phyloP scores from a whole-genome alignment of 2,329 filamentous ascomycete genomes.

The Apiospora marii region DNA sequence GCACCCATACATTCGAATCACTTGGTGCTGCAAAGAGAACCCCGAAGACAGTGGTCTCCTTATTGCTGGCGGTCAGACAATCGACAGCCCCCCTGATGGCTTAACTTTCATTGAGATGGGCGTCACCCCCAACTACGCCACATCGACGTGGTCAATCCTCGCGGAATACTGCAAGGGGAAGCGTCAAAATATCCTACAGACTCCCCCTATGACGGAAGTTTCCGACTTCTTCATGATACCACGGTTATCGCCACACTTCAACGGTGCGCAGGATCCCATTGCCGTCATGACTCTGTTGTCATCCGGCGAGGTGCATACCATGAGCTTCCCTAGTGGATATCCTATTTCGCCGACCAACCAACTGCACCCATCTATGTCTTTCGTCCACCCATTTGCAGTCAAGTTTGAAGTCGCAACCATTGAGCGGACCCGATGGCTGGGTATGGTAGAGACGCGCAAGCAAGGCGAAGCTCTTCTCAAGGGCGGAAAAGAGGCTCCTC shows the following conservation, averaged over 20 bases:
- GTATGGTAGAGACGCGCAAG: slow-evolving; percentile 83
- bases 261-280: slow-evolving; percentile 88
- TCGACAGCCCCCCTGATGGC: slow-evolving; percentile 73
- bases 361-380: slow-evolving; percentile 84
- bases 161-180: slow-evolving; percentile 83
- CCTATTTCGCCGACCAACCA: slow-evolving; percentile 93
- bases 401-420: slow-evolving; percentile 76
- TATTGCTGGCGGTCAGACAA: slow-evolving; percentile 80
- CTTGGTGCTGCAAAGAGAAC: slow-evolving; percentile 95
- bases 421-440: slow-evolving; percentile 84
- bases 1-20: slow-evolving; percentile 79
- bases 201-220: slow-evolving; percentile 79
- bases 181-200: slow-evolving; percentile 73
- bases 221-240: slow-evolving; percentile 85
- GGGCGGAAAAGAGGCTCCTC: slow-evolving; percentile 78
- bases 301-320: slow-evolving; percentile 86
- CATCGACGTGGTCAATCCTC: slow-evolving; percentile 87
- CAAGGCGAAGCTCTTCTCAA: slow-evolving; percentile 80
- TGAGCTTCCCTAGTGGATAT: slow-evolving; percentile 92
- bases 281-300: slow-evolving; percentile 81
- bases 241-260: slow-evolving; percentile 83
- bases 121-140: slow-evolving; percentile 87
- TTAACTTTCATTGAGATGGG: slow-evolving; percentile 92
- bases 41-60: slow-evolving; percentile 91
- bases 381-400: slow-evolving; percentile 89